Evolutionary conservation across 805 yeast species (phyloP).

Genomic region (Metschnikowia similis): DNA sequence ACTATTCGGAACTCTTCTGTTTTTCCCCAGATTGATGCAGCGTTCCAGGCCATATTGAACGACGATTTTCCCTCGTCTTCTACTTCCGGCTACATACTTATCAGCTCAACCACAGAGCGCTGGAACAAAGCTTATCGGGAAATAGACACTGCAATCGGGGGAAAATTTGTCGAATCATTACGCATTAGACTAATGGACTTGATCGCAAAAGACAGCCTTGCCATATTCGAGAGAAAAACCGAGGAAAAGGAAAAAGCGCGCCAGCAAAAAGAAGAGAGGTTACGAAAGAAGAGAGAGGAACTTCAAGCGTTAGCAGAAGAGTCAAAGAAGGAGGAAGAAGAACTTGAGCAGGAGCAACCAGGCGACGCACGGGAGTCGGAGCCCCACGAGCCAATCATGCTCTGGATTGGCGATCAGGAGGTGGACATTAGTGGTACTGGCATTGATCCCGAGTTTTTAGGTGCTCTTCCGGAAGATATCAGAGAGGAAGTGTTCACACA

Average conservation of each 20-base stretch:
- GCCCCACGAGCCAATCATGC: slow-evolving; percentile 51
- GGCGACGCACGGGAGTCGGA: not conserved
- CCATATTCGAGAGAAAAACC: slow-evolving; percentile 25
- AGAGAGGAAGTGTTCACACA: slow-evolving; percentile 87
- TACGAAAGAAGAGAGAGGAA: slow-evolving; percentile 29
- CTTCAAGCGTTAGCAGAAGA: slow-evolving; percentile 26
- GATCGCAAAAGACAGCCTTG: slow-evolving; percentile 48
- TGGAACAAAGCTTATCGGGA: slow-evolving; percentile 50
- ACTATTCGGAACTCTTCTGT: slow-evolving; percentile 1
- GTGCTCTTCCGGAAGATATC: slow-evolving; percentile 89
- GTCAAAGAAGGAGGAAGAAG: slow-evolving; percentile 19
- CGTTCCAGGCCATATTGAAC: slow-evolving; percentile 19
- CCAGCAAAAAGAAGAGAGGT: slow-evolving; percentile 27
- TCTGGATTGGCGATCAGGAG: slow-evolving; percentile 68
- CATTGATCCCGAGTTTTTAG: slow-evolving; percentile 85
- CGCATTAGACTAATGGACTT: slow-evolving; percentile 19
- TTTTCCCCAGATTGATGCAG: slow-evolving; percentile 22
- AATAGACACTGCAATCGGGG: not conserved
- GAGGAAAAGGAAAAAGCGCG: slow-evolving; percentile 25
- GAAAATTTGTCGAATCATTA: not conserved
- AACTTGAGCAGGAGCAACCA: slow-evolving; percentile 6
- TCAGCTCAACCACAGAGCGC: slow-evolving; percentile 55
- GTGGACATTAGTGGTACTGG: slow-evolving; percentile 88
- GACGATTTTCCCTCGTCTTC: slow-evolving; percentile 10
- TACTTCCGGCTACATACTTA: slow-evolving; percentile 19